Percentiles rank a stretch among this genome's conserved stretches.
Conservation (phyloP, 306 rosid species). For the Oxytropis ochrocephala region DNA sequence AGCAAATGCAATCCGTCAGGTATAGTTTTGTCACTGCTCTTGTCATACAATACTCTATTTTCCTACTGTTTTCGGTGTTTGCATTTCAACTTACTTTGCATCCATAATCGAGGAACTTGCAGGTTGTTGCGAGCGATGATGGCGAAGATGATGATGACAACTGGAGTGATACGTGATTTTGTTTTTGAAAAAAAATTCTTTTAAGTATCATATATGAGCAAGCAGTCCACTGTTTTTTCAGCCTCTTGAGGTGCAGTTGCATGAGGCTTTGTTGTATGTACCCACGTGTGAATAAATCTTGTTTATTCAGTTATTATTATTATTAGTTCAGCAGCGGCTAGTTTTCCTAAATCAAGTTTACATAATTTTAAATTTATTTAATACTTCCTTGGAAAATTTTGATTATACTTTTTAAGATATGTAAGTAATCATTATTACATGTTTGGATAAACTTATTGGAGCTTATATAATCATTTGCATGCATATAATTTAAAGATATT, state of each 20-base stretch:
- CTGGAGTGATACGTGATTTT: conserved; percentile 81
- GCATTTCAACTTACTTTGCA: neutral
- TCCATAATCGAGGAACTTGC: conserved; percentile 24
- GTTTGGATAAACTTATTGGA: too few relatives aligned
- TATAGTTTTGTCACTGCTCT: conserved; percentile 12
- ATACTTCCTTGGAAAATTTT: too few relatives aligned
- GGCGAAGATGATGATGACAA: conserved; percentile 73
- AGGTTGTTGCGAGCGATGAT: conserved; percentile 90
- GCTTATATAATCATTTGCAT: too few relatives aligned
- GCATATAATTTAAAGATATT: too few relatives aligned
- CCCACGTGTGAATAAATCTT: conserved; percentile 46
- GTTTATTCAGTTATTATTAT: conserved; percentile 30
- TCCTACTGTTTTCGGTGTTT: neutral
- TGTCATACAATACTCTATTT: neutral
- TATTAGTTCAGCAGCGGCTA: conserved; percentile 35
- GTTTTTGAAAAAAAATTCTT: neutral
- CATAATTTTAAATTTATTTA: too few relatives aligned
- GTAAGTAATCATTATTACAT: too few relatives aligned
- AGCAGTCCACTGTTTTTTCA: neutral
- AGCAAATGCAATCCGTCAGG: conserved; percentile 97
- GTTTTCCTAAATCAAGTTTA: conserved; percentile 7
- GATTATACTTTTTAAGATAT: too few relatives aligned
- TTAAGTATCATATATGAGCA: conserved; percentile 19
- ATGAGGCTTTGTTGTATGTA: conserved; percentile 36
- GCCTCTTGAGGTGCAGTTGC: conserved; percentile 30